Conservation (phyloP, 257 asterid genomes). For the Primulina huaijiensis region DNA sequence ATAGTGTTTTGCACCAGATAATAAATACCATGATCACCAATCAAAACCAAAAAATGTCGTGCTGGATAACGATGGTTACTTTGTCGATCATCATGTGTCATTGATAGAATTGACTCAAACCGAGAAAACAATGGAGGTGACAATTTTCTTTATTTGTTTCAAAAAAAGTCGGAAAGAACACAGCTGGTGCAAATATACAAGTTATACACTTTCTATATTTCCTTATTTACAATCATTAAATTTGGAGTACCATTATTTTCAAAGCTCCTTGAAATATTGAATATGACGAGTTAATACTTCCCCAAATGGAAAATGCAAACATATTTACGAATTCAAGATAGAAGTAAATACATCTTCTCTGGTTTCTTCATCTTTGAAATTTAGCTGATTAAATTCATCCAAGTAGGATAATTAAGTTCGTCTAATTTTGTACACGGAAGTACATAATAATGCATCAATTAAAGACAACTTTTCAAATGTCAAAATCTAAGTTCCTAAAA, state of each 20-base stretch:
- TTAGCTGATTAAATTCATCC: not conserved
- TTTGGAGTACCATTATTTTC: not conserved
- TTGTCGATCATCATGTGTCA: not conserved
- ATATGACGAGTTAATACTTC: too few species aligned
- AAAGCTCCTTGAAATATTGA: not conserved
- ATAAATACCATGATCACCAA: too few species aligned
- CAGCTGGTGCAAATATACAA: not conserved
- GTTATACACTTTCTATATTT: not conserved
- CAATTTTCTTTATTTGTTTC: slow-evolving; percentile 4
- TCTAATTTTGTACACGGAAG: not conserved
- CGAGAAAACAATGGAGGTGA: slow-evolving; percentile 21
- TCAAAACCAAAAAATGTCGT: slow-evolving; percentile 2
- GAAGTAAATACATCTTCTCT: not conserved
- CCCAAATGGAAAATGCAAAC: not conserved
- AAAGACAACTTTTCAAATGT: slow-evolving; percentile 16
- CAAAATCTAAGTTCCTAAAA: not conserved
- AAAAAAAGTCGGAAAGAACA: too few species aligned
- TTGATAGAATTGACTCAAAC: not conserved
- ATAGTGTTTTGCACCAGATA: not conserved
- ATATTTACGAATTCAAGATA: not conserved
- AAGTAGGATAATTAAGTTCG: not conserved
- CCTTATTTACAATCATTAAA: not conserved
- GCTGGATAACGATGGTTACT: slow-evolving; percentile 2
- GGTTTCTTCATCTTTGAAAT: not conserved
- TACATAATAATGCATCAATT: slow-evolving; percentile 21